phyloP scores from a whole-genome alignment of 257 asterid species.

The Solanum acaule region DNA sequence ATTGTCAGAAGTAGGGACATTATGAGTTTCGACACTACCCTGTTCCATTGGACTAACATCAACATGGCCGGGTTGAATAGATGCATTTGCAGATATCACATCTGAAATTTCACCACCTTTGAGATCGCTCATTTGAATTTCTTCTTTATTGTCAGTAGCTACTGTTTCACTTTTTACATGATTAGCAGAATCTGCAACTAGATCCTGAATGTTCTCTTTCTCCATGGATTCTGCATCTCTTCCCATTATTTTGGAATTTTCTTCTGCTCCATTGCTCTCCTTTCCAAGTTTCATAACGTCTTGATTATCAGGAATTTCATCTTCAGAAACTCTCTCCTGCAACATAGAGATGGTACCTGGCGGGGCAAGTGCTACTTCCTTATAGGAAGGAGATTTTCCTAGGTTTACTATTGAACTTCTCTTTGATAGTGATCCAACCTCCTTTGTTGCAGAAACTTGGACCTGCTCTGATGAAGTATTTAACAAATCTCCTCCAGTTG shows the following conservation, averaged over 20 bases:
- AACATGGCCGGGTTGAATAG: constrained; percentile 14
- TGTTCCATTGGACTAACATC: constrained; percentile 30
- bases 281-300: constrained; percentile 30
- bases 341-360: constrained; percentile 82
- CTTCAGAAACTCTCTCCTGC: constrained; percentile 43
- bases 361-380: constrained; percentile 97
- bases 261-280: constrained; percentile 22
- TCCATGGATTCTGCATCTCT: constrained; percentile 24
- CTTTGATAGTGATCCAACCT: constrained; percentile 38
- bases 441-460: constrained; percentile 35
- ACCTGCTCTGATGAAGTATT: constrained; percentile 36
- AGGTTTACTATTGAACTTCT: constrained; percentile 69
- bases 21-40: constrained; percentile 11
- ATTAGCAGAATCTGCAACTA: constrained; percentile 16
- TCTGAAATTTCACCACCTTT: constrained; percentile 19
- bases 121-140: constrained; percentile 15
- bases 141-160: constrained; percentile 26
- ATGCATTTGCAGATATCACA: constrained; percentile 18
- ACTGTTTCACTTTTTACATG: constrained; percentile 29
- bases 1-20: constrained; percentile 16
- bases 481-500: constrained; percentile 33
- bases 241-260: constrained; percentile 10
- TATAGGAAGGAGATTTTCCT: constrained; percentile 92
- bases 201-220: constrained; percentile 25
- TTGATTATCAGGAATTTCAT: constrained; percentile 23